Conservation (phyloP, 176 grass and related monocot species). For the Avena eriantha region DNA sequence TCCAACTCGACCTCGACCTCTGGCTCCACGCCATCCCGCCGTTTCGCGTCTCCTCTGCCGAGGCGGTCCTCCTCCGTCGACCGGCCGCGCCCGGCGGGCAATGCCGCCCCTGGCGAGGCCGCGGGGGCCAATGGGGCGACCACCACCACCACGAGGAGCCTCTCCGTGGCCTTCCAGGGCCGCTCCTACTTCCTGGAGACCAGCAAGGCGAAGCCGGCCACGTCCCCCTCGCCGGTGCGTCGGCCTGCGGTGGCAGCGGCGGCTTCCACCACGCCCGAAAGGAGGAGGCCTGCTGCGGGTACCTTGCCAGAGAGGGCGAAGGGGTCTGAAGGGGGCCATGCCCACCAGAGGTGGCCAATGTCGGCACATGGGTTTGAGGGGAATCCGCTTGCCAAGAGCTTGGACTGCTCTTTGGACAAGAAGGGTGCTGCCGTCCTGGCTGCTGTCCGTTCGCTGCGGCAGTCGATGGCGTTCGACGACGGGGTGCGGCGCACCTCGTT, state of each 20-base stretch:
- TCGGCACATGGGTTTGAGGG: conserved; percentile 59
- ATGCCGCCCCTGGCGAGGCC: conserved; percentile 29
- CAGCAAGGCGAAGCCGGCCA: conserved; percentile 67
- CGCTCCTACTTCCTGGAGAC: conserved; percentile 86
- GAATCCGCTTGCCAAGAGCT: conserved; percentile 77
- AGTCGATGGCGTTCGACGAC: conserved; percentile 76
- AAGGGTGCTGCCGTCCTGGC: conserved; percentile 64
- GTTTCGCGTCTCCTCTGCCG: conserved; percentile 67
- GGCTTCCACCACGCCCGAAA: conserved; percentile 54
- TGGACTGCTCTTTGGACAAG: conserved; percentile 76
- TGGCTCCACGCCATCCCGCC: conserved; percentile 58
- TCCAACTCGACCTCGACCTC: conserved; percentile 64
- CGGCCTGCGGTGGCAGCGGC: conserved; percentile 45
- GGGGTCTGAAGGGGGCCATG: conserved; percentile 40
- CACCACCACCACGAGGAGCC: conserved; percentile 79
- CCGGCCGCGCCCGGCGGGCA: conserved; percentile 46
- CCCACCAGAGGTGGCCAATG: conserved; percentile 70
- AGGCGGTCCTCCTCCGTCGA: conserved; percentile 75
- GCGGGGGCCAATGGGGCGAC: conserved; percentile 44
- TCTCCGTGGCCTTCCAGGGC: conserved; percentile 99
- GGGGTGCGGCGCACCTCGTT: conserved; percentile 53
- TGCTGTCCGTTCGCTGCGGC: conserved; percentile 67
- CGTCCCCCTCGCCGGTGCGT: conserved; percentile 65
- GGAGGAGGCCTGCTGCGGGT: conserved; percentile 42
- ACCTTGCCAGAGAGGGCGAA: conserved; percentile 54